phyloP scores from a whole-genome alignment of 108 stramenopile genomes.

The Nannochloropsis oceanica region DNA sequence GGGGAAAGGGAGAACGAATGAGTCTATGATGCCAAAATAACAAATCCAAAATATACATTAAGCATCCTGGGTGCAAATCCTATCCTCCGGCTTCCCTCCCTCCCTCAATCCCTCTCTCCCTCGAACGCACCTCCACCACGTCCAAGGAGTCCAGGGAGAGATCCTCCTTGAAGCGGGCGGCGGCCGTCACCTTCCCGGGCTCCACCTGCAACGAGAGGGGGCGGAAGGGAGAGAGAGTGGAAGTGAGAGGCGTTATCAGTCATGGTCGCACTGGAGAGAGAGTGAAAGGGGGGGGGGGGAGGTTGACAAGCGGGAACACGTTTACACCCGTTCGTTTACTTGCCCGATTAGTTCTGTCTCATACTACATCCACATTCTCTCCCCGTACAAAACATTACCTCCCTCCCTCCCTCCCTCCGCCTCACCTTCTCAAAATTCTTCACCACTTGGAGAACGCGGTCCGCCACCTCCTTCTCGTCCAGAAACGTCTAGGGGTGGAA shows the following conservation, averaged over 20 bases:
- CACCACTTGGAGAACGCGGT: conserved; percentile 79
- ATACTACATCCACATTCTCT: too few species aligned
- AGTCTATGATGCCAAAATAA: too few species aligned
- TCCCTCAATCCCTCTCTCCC: background rate
- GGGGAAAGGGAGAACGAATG: too few species aligned
- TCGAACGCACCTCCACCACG: conserved; percentile 46
- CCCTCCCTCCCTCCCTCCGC: background rate
- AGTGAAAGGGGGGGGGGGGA: too few species aligned
- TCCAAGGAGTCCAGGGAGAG: conserved; percentile 95
- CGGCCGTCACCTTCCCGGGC: conserved; percentile 44
- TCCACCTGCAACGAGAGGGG: conserved; percentile 15
- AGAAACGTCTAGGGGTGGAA: conserved; percentile 71
- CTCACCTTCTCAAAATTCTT: conserved; percentile 96
- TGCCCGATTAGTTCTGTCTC: background rate
- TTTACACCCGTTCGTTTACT: background rate
- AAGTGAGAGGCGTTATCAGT: too few species aligned
- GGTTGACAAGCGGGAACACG: too few species aligned
- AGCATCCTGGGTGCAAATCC: too few species aligned
- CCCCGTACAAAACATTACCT: background rate
- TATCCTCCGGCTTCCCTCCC: background rate
- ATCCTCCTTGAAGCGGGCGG: conserved; percentile 78
- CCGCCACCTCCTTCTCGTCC: conserved; percentile 73
- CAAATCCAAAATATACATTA: too few species aligned
- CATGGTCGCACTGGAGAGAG: too few species aligned
- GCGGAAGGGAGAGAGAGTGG: background rate